Percentiles rank a stretch among this genome's conserved stretches.
phyloP scores from a whole-genome alignment of 495 filamentous ascomycete genomes.

The Peziza echinospora region DNA sequence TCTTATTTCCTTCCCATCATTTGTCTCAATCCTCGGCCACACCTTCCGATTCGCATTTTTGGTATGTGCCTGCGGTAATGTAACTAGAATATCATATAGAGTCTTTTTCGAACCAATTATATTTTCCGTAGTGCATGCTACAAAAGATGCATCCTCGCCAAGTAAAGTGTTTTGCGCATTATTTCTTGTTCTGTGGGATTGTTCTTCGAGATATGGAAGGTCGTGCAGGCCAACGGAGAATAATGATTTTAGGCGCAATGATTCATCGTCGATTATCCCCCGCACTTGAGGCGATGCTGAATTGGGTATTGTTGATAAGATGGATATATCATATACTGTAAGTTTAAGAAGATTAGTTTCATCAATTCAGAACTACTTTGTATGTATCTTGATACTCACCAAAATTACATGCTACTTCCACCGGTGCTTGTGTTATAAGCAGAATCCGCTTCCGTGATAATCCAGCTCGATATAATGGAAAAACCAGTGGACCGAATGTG shows the following conservation, averaged over 20 bases:
- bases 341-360: background rate
- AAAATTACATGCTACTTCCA: slow-evolving; percentile 68
- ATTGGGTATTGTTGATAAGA: slow-evolving; percentile 56
- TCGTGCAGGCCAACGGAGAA: slow-evolving; percentile 87
- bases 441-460: slow-evolving; percentile 72
- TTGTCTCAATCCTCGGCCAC: slow-evolving; percentile 57
- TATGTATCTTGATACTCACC: slow-evolving; percentile 41
- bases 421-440: slow-evolving; percentile 62
- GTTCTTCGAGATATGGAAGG: slow-evolving; percentile 50
- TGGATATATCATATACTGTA: slow-evolving; percentile 69
- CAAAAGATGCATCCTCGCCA: slow-evolving; percentile 48
- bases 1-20: slow-evolving; percentile 40
- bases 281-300: slow-evolving; percentile 38
- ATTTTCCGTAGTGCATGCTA: slow-evolving; percentile 86
- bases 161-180: slow-evolving; percentile 14
- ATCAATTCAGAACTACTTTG: background rate
- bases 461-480: slow-evolving; percentile 76
- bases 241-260: slow-evolving; percentile 54
- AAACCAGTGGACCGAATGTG: slow-evolving; percentile 72
- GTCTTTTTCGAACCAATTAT: slow-evolving; percentile 64
- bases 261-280: slow-evolving; percentile 29
- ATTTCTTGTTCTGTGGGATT: slow-evolving; percentile 16
- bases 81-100: slow-evolving; percentile 74
- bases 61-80: slow-evolving; percentile 44
- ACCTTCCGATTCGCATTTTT: slow-evolving; percentile 32